Conservation (phyloP, 768 basidiomycete species). For the Clitopilus hobsonii region DNA sequence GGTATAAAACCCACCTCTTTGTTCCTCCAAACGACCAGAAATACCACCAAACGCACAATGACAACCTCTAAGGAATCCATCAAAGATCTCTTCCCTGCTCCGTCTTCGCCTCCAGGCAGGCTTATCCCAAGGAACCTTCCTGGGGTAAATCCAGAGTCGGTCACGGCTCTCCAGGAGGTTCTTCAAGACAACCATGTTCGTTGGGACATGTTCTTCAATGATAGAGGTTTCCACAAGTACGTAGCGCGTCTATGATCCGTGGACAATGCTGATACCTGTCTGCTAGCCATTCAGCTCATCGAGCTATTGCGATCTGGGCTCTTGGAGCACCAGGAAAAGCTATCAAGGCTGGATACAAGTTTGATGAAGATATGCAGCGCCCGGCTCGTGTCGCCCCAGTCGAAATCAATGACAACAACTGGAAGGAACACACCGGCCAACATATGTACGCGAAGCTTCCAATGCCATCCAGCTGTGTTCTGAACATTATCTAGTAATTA, state of each 20-base stretch:
- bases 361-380: slow-evolving; percentile 28
- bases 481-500: slow-evolving; percentile 49
- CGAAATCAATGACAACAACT: slow-evolving; percentile 39
- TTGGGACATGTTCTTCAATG: slow-evolving; percentile 48
- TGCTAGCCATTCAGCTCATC: slow-evolving; percentile 23
- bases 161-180: slow-evolving; percentile 22
- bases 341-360: slow-evolving; percentile 32
- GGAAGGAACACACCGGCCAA: slow-evolving; percentile 54
- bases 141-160: slow-evolving; percentile 31
- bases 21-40: not conserved
- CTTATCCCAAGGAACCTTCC: slow-evolving; percentile 26
- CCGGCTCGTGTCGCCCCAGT: slow-evolving; percentile 38
- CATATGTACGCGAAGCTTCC: slow-evolving; percentile 32
- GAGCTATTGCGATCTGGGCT: slow-evolving; percentile 23
- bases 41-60: not conserved
- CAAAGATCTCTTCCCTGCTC: slow-evolving; percentile 25
- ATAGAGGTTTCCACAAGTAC: slow-evolving; percentile 50
- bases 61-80: not conserved
- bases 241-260: slow-evolving; percentile 6
- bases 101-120: slow-evolving; percentile 21
- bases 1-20: not conserved
- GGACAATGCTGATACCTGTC: not conserved
- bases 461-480: not conserved
- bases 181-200: slow-evolving; percentile 46
- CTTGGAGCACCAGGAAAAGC: slow-evolving; percentile 23